Evolutionary conservation across 1,284 basidiomycete genomes (phyloP).

Genomic region (Ustilago tritici): DNA sequence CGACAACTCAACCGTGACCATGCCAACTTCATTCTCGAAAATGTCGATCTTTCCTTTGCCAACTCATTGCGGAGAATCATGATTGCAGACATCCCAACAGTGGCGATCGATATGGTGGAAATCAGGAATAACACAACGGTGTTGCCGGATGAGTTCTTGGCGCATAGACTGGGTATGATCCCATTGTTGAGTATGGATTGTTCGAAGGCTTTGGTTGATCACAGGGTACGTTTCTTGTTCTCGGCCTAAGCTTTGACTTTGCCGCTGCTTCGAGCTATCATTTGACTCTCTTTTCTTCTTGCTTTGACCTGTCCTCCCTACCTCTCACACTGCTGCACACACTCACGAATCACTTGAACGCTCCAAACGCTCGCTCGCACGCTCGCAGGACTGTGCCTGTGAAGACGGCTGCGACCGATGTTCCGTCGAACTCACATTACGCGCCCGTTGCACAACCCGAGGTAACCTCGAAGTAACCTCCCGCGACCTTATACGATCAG

Average conservation of each 20-base stretch:
- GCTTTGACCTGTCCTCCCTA: not conserved
- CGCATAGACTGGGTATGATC: slow-evolving; percentile 93
- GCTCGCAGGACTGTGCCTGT: slow-evolving; percentile 83
- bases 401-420: slow-evolving; percentile 82
- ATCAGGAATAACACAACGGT: slow-evolving; percentile 92
- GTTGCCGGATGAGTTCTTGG: slow-evolving; percentile 95
- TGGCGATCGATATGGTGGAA: slow-evolving; percentile 95
- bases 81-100: slow-evolving; percentile 68
- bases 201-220: slow-evolving; percentile 61
- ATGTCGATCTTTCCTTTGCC: slow-evolving; percentile 67
- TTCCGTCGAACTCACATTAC: slow-evolving; percentile 80
- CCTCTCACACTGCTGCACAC: not conserved
- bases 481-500: slow-evolving; percentile 62
- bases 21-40: slow-evolving; percentile 66
- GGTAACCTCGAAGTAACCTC: slow-evolving; percentile 84
- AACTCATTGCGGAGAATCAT: slow-evolving; percentile 67
- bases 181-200: slow-evolving; percentile 79
- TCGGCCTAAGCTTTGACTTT: not conserved
- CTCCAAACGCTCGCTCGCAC: not conserved
- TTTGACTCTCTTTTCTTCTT: not conserved
- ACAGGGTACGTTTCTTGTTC: slow-evolving; percentile 55
- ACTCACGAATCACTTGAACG: not conserved
- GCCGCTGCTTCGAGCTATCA: not conserved
- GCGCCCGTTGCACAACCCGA: slow-evolving; percentile 76
- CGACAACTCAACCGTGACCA: slow-evolving; percentile 59